Evolutionary conservation across 176 grass and related monocot species (phyloP).

Genomic region (Eragrostis curvula): DNA sequence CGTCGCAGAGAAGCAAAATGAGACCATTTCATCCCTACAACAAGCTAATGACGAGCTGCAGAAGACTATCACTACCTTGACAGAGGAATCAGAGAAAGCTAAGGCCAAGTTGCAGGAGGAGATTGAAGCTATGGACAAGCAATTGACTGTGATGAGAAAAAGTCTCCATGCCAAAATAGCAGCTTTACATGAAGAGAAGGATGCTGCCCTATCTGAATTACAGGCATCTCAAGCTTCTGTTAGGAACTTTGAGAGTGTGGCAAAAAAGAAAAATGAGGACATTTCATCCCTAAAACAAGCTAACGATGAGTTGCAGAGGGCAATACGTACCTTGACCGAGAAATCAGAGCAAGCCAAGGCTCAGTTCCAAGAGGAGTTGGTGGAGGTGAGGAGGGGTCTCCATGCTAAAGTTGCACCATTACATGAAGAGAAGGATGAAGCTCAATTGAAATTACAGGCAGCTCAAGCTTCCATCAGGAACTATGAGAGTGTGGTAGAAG

Average conservation of each 20-base stretch:
- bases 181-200: constrained; percentile 41
- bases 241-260: constrained; percentile 50
- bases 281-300: constrained; percentile 24
- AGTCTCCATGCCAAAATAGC: constrained; percentile 35
- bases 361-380: not conserved
- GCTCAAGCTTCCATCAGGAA: constrained; percentile 46
- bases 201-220: constrained; percentile 37
- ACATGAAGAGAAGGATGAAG: constrained; percentile 44
- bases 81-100: constrained; percentile 29
- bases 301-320: constrained; percentile 44
- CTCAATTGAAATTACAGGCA: constrained; percentile 39
- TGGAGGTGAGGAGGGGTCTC: constrained; percentile 37
- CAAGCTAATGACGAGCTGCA: constrained; percentile 42
- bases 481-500: constrained; percentile 46
- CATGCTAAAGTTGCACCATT: constrained; percentile 36
- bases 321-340: constrained; percentile 23
- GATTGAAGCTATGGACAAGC: not conserved
- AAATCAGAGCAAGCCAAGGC: constrained; percentile 27
- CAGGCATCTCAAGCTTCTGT: constrained; percentile 37
- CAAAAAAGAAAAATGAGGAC: constrained; percentile 35
- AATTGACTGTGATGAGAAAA: no score
- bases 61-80: constrained; percentile 40
- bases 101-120: constrained; percentile 42
- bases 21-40: constrained; percentile 42
- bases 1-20: constrained; percentile 41